These are phyloP conservation scores for Oryza brachyantha DNA, from an alignment of 176 grass and related monocot genomes.

Conservation along the genomic window DNA sequence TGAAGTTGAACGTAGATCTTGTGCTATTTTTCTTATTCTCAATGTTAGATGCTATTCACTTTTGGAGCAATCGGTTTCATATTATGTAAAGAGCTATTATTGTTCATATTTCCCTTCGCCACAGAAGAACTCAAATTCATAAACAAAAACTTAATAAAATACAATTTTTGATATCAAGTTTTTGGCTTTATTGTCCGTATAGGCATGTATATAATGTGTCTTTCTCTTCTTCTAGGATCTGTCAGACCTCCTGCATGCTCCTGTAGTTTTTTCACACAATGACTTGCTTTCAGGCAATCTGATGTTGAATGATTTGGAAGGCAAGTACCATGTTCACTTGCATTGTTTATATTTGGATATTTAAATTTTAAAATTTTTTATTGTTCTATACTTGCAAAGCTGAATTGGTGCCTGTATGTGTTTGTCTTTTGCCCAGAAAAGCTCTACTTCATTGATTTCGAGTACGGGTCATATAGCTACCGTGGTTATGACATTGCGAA, in stretches of 20 bases:
- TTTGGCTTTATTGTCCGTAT: not conserved
- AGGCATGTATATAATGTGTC: not conserved
- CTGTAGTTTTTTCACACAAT: conserved; percentile 85
- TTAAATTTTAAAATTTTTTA: not conserved
- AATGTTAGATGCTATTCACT: not conserved
- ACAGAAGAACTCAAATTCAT: not conserved
- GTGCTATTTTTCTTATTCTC: not conserved
- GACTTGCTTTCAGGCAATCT: conserved; percentile 98
- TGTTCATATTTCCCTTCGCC: not conserved
- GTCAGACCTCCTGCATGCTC: conserved; percentile 55
- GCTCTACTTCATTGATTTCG: conserved; percentile 98
- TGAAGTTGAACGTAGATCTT: not conserved
- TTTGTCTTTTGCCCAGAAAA: conserved; percentile 57
- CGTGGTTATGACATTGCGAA: conserved; percentile 93
- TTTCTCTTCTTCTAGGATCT: conserved; percentile 58
- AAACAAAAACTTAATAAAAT: conserved; percentile 10
- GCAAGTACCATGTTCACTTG: conserved; percentile 28
- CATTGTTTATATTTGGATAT: not conserved
- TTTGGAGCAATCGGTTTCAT: not conserved
- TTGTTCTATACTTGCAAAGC: conserved; percentile 1
- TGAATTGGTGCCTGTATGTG: not conserved
- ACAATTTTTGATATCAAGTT: not conserved
- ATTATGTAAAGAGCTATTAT: not conserved
- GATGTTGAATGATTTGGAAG: conserved; percentile 91
- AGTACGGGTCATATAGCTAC: conserved; percentile 98